Base-by-base conservation (phyloP, 768 basidiomycete genomes). In the Galerina sulciceps region DNA sequence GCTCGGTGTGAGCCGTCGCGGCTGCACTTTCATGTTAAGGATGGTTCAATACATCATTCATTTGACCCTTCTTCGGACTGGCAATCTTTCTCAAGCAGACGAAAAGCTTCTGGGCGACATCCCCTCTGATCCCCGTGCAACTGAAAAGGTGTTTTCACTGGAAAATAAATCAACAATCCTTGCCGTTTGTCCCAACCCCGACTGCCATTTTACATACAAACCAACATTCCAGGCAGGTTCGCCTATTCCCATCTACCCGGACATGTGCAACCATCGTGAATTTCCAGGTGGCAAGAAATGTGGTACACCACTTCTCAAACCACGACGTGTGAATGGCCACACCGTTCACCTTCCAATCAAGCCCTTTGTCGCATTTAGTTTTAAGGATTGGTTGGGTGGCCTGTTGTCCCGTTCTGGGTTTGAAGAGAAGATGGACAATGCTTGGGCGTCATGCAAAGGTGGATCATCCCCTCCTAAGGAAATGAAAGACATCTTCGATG, bases 311-410 rank as follows among this genome's bases (percentile, higher is more conserved):
- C 44, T 67, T 15, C 44, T 58, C 35, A 18, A 47, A 2, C 38
- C 62, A 6, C 54, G 55, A 45, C 3, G 8, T 1, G 26, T 58
- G 35, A 31, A 40, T 6, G 51, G 38, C 26, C 20, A 43, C 11
- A 36, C 13, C 1, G 47, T 63, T 14, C 20, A 57, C 5, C 37
- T 63, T 10, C 65, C 67, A 3, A 63, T 69, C 41, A 69, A 67
- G 48, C 54, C 54, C 4, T 69, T 59, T 35, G 53, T 69, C 1
- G 31, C 37, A 2, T 67, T 64, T 50, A 50, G 41, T 34, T 55
- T 66, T n/a, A 61, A 65, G 42, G 68, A 69, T 10, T 78, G 72
- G 60, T 18, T 75, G 5, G 69, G 57, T 0, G n/a, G 64, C 2
- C 35, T 78, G 20, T 51, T 71, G 9, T 69, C 62, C 18, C 54